Conservation (phyloP, 2,329 filamentous ascomycete genomes). For the Xylaria multiplex region DNA sequence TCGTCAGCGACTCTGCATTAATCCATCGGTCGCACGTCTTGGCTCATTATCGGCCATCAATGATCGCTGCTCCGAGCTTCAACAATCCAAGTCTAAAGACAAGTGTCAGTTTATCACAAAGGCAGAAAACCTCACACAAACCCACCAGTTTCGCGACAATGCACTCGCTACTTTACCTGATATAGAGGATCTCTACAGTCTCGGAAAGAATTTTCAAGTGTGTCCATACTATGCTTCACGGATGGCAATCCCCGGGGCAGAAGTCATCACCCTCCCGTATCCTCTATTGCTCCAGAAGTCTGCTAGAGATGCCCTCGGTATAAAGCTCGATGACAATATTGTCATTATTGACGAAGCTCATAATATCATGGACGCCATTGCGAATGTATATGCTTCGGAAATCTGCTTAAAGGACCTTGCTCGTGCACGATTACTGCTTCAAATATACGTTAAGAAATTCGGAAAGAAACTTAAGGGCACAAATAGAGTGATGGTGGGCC, state of each 20-base stretch:
- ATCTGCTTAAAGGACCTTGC: conserved; percentile 78
- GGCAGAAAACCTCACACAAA: conserved; percentile 76
- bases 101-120: conserved; percentile 81
- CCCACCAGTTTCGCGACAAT: conserved; percentile 85
- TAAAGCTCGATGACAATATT: conserved; percentile 86
- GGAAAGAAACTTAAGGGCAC: conserved; percentile 88
- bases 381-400: conserved; percentile 83
- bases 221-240: conserved; percentile 98
- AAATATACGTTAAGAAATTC: conserved; percentile 85
- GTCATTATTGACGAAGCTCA: conserved; percentile 98
- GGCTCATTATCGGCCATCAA: conserved; percentile 84
- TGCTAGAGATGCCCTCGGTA: conserved; percentile 85
- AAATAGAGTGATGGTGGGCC: conserved; percentile 90
- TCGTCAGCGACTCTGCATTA: conserved; percentile 89
- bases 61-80: conserved; percentile 89
- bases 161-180: conserved; percentile 86
- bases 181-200: conserved; percentile 85
- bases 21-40: conserved; percentile 79
- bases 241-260: conserved; percentile 80
- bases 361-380: conserved; percentile 95
- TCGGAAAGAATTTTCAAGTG: conserved; percentile 82
- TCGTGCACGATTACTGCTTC: conserved; percentile 78
- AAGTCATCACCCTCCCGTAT: conserved; percentile 93
- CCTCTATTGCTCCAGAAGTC: conserved; percentile 87
- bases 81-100: conserved; percentile 74